phyloP scores from a whole-genome alignment of 306 rosid species.

The Fagus sylvatica region DNA sequence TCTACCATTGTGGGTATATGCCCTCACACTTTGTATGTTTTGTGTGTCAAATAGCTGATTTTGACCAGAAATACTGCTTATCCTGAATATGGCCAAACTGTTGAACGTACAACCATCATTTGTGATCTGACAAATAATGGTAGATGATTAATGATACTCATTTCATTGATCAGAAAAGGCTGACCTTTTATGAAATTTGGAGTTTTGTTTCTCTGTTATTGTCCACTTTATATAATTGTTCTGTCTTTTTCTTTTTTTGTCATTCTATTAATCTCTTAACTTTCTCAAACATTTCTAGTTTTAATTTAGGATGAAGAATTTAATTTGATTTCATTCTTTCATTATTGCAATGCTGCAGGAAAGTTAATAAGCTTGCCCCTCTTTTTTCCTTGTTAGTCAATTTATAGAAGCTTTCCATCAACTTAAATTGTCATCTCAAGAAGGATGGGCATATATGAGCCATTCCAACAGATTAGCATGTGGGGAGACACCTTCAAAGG shows the following conservation, averaged over 20 bases:
- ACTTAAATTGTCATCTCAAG: constrained; percentile 49
- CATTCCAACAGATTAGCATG: constrained; percentile 70
- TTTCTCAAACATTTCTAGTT: background rate
- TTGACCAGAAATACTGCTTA: too few species aligned
- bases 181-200: background rate
- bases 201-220: background rate
- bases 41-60: too few species aligned
- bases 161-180: background rate
- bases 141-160: too few species aligned
- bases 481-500: constrained; percentile 65
- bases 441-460: constrained; percentile 76
- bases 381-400: background rate
- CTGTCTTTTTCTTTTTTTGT: background rate
- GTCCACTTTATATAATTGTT: background rate
- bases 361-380: background rate
- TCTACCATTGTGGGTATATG: too few species aligned
- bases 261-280: background rate
- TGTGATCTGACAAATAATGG: too few species aligned
- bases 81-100: too few species aligned
- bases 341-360: background rate
- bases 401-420: constrained; percentile 57
- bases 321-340: background rate
- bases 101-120: too few species aligned
- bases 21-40: too few species aligned
- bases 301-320: background rate